phyloP scores from a whole-genome alignment of 371 early-diverging fungal genomes.

The Mucor piriformis region DNA sequence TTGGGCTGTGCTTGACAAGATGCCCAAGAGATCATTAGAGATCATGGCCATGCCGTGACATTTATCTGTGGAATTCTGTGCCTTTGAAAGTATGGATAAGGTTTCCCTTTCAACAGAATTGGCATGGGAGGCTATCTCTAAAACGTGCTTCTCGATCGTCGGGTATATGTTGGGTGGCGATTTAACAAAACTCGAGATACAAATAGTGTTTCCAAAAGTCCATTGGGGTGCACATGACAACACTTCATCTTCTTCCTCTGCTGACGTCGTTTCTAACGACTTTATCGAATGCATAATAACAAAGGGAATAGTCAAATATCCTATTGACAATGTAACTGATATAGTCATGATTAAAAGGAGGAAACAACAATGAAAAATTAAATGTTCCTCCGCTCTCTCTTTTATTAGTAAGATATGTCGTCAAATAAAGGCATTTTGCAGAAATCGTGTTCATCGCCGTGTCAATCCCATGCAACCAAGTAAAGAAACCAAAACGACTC shows the following conservation, averaged over 20 bases:
- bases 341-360: not conserved
- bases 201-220: constrained; percentile 20
- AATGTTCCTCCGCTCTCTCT: too few species aligned
- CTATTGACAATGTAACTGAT: constrained; percentile 27
- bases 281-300: constrained; percentile 21
- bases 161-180: constrained; percentile 52
- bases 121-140: constrained; percentile 19
- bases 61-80: constrained; percentile 6
- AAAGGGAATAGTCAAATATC: constrained; percentile 34
- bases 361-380: not conserved
- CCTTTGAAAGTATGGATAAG: constrained; percentile 15
- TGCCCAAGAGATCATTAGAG: constrained; percentile 10
- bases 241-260: constrained; percentile 12
- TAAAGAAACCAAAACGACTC: not conserved
- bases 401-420: too few species aligned
- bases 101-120: constrained; percentile 28
- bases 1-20: constrained; percentile 20
- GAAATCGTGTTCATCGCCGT: too few species aligned
- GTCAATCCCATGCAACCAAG: constrained; percentile 8
- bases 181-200: constrained; percentile 37
- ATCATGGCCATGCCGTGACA: constrained; percentile 23
- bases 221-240: constrained; percentile 13
- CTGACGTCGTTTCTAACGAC: constrained; percentile 1
- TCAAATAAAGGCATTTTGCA: too few species aligned
- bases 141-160: constrained; percentile 46